Conservation (phyloP, 2,329 filamentous ascomycete species). For the Penicillium sp. region DNA sequence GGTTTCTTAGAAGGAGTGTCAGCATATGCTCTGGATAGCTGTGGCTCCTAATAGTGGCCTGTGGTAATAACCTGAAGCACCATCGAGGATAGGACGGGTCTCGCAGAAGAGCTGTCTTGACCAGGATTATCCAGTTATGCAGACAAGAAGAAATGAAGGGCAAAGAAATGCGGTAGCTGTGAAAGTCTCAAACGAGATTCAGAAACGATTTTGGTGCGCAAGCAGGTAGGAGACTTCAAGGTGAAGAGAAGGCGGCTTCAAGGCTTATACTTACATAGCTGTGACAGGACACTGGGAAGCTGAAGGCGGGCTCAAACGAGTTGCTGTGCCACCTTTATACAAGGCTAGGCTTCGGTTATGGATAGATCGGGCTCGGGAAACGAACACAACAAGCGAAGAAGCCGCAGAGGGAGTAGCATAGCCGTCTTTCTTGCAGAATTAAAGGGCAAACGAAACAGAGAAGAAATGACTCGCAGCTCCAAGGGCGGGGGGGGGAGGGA, state of each 20-base stretch:
- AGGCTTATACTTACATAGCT: not conserved
- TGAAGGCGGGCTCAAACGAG: not conserved
- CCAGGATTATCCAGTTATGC: not conserved
- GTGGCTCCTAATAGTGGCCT: not conserved
- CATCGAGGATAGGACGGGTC: not conserved
- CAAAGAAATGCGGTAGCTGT: not conserved
- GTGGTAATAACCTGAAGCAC: conserved; percentile 1
- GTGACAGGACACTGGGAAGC: not conserved
- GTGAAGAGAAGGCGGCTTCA: not conserved
- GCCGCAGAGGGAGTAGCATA: conserved; percentile 5
- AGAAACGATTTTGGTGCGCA: not conserved
- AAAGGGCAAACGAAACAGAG: conserved; percentile 15
- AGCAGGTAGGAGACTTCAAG: not conserved
- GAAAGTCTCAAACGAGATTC: not conserved
- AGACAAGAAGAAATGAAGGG: not conserved
- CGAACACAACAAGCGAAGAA: not conserved
- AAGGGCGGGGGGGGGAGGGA: conserved; percentile 34
- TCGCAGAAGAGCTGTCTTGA: not conserved
- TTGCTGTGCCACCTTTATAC: conserved; percentile 2
- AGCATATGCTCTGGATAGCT: not conserved
- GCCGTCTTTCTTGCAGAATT: conserved; percentile 1
- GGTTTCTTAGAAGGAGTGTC: not conserved
- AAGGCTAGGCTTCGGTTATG: not conserved
- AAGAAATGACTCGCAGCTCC: conserved; percentile 19
- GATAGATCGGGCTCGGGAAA: not conserved